Base-by-base conservation (phyloP, 768 basidiomycete species). In the Solioccasus polychromus region DNA sequence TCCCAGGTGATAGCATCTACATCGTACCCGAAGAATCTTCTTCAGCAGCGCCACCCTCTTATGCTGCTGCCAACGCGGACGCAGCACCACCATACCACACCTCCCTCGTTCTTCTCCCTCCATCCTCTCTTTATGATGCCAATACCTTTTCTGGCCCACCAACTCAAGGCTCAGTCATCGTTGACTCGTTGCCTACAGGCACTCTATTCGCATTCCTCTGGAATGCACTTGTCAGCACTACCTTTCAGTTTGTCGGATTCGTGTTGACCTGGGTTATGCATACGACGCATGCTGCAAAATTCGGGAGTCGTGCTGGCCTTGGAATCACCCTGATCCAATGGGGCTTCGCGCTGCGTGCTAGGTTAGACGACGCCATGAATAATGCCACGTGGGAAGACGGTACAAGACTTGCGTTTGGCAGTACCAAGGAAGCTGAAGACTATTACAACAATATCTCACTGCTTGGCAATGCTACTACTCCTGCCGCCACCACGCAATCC, bases 21-120 rank as follows among this genome's bases (percentile, higher is more conserved):
- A 68, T 83, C 52, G 85, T 87, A 30, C 92, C 92, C 7, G 93
- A 97, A 65, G 87, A 92, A 39, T 68, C 80, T 7, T 79, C 87
- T 55, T 81, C 85, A 46, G 86, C 94, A 47, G 82, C 85, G 0
- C 92, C 94, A 5, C 96, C 96, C 2, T 88, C 94, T 8, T 98
- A 99, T 64, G 85, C 90, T 12, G 76, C 82, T 24, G 96, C 96
- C 9, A 85, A 94, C 61, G 83, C 88, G 14, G 96, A 99, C 66
- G 83, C 92, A n/a, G 93, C 92, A 7, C 96, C 96, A 4, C 89
- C 93, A 1, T 99, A 99, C 68, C 97, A 92, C 83, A 95, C 97
- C 55, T 96, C 92, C 2, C 94, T 92, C 3, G 81, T 98, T n/a
- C 90, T 97, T 62, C 84, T 94, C 7, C 92, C 94, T 8, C 54